phyloP scores from a whole-genome alignment of 805 yeast species.

The Ogataea philodendri region DNA sequence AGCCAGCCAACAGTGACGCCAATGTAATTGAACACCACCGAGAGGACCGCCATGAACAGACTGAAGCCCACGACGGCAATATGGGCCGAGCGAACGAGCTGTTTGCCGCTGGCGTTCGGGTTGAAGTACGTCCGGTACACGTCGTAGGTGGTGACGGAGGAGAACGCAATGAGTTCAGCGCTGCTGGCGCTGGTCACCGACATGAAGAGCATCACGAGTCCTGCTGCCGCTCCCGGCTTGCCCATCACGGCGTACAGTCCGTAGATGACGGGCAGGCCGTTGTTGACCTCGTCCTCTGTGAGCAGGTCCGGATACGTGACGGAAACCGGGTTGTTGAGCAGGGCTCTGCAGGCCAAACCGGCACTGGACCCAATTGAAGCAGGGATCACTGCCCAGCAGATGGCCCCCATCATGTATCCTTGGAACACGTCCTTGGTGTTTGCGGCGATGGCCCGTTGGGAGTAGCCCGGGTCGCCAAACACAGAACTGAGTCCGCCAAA shows the following conservation, averaged over 20 bases:
- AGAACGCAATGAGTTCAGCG: constrained; percentile 41
- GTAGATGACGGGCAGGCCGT: constrained; percentile 35
- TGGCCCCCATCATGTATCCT: constrained; percentile 38
- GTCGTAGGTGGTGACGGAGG: constrained; percentile 45
- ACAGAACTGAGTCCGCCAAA: constrained; percentile 39
- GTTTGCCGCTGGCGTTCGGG: constrained; percentile 41
- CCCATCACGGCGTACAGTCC: constrained; percentile 35
- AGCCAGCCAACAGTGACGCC: constrained; percentile 39
- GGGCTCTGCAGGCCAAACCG: constrained; percentile 35
- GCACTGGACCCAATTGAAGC: constrained; percentile 36
- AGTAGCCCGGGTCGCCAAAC: constrained; percentile 40
- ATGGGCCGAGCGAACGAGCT: constrained; percentile 43
- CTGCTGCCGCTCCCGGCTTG: constrained; percentile 34
- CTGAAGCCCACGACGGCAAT: constrained; percentile 40
- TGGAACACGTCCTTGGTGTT: constrained; percentile 37
- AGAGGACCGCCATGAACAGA: constrained; percentile 37
- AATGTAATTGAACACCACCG: constrained; percentile 36
- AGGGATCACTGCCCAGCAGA: constrained; percentile 26
- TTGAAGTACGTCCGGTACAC: constrained; percentile 44
- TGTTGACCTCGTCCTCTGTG: constrained; percentile 31
- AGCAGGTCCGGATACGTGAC: constrained; percentile 36
- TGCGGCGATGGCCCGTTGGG: constrained; percentile 42
- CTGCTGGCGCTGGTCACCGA: constrained; percentile 43
- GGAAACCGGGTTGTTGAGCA: constrained; percentile 29
- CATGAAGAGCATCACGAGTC: constrained; percentile 36